Evolutionary conservation across 805 yeast genomes (phyloP).

Genomic region (Candida morakotiae): DNA sequence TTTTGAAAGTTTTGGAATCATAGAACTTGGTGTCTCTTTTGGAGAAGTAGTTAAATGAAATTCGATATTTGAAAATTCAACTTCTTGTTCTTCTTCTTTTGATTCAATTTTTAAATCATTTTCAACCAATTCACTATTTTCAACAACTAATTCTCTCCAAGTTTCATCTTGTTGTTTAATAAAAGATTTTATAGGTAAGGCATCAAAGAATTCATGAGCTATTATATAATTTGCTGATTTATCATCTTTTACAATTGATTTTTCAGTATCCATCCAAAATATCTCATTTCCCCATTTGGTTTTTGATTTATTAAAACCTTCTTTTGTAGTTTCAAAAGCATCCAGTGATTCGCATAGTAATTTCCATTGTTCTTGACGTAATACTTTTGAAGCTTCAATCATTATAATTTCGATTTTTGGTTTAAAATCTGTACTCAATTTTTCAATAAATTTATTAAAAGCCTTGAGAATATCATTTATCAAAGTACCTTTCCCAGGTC

Average conservation of each 20-base stretch:
- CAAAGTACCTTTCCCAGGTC: constrained; percentile 82
- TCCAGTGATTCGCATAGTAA: constrained; percentile 38
- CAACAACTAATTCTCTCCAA: constrained; percentile 79
- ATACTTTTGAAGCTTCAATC: constrained; percentile 69
- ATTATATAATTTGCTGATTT: constrained; percentile 54
- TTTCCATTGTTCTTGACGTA: constrained; percentile 53
- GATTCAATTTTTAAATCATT: constrained; percentile 27
- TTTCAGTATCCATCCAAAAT: constrained; percentile 58
- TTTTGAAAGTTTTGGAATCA: constrained; percentile 46
- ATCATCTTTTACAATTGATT: constrained; percentile 29
- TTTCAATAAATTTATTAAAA: constrained; percentile 44
- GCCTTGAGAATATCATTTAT: constrained; percentile 58
- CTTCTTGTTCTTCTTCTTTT: constrained; percentile 11
- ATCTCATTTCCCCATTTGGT: constrained; percentile 52
- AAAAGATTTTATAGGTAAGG: constrained; percentile 73
- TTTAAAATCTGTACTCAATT: constrained; percentile 20
- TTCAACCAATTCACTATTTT: constrained; percentile 39
- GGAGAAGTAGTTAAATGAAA: constrained; percentile 59
- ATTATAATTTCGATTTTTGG: constrained; percentile 43
- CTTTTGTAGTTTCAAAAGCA: constrained; percentile 17
- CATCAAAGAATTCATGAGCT: constrained; percentile 88
- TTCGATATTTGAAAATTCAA: constrained; percentile 20
- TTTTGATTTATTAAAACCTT: constrained; percentile 32
- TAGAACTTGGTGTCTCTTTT: constrained; percentile 58
- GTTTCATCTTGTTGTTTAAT: constrained; percentile 52